Evolutionary conservation across 306 rosid genomes (phyloP).

Genomic region (Trifolium dubium): DNA sequence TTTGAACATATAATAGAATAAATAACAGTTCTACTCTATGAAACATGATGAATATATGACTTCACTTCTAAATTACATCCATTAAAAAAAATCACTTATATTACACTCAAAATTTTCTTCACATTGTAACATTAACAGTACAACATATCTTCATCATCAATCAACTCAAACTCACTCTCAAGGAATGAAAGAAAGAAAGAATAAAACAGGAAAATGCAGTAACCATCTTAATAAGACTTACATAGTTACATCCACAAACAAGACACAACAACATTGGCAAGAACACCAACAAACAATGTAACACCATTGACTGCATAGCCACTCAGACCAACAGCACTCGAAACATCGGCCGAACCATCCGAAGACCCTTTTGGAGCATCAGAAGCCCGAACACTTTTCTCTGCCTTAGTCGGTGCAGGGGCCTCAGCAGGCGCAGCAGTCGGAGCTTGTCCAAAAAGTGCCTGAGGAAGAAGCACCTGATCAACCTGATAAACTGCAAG

Average conservation of each 20-base stretch:
- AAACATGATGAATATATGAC: slow-evolving; percentile 4
- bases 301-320: slow-evolving; percentile 14
- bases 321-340: slow-evolving; percentile 44
- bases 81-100: slow-evolving; percentile 19
- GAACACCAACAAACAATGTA: slow-evolving; percentile 7
- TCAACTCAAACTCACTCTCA: slow-evolving; percentile 22
- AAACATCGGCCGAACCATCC: slow-evolving; percentile 43
- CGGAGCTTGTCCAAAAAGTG: slow-evolving; percentile 53
- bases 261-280: slow-evolving; percentile 26
- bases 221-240: slow-evolving; percentile 18
- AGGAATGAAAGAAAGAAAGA: not conserved
- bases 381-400: slow-evolving; percentile 56
- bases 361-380: slow-evolving; percentile 63
- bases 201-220: not conserved
- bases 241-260: slow-evolving; percentile 37
- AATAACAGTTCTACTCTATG: not conserved
- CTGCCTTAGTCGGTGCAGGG: slow-evolving; percentile 64
- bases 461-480: slow-evolving; percentile 78
- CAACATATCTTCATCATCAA: slow-evolving; percentile 47
- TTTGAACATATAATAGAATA: not conserved
- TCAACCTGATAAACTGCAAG: slow-evolving; percentile 86
- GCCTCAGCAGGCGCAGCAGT: slow-evolving; percentile 61
- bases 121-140: slow-evolving; percentile 34
- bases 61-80: slow-evolving; percentile 9
- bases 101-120: slow-evolving; percentile 43